Conservation (phyloP, 306 rosid species). For the Cyamopsis tetragonoloba region DNA sequence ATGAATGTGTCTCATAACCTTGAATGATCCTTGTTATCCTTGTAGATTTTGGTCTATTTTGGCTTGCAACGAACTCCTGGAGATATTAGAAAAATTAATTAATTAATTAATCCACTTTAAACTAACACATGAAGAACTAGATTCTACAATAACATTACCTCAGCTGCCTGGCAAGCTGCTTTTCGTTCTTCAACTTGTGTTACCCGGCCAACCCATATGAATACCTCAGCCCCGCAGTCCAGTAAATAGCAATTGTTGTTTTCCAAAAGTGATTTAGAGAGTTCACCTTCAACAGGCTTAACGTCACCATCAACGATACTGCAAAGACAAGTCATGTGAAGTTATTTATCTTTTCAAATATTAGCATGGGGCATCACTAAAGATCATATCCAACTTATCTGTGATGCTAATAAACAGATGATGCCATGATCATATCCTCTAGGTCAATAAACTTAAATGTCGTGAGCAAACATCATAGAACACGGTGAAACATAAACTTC, state of each 20-base stretch:
- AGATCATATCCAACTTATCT: background rate
- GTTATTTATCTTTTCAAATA: slow-evolving; percentile 13
- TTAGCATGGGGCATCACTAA: background rate
- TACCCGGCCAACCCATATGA: slow-evolving; percentile 88
- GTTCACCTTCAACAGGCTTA: slow-evolving; percentile 67
- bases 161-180: slow-evolving; percentile 75
- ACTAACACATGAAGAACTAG: slow-evolving; percentile 15
- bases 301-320: slow-evolving; percentile 72
- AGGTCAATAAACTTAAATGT: background rate
- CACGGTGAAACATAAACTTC: background rate
- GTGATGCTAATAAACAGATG: background rate
- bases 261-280: slow-evolving; percentile 80
- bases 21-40: slow-evolving; percentile 80
- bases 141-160: slow-evolving; percentile 47
- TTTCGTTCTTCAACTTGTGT: slow-evolving; percentile 98
- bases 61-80: slow-evolving; percentile 78
- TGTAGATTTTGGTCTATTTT: slow-evolving; percentile 78
- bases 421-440: background rate
- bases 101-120: slow-evolving; percentile 27
- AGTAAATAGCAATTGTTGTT: slow-evolving; percentile 81
- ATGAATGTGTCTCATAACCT: slow-evolving; percentile 89
- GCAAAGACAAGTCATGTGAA: slow-evolving; percentile 30
- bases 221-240: slow-evolving; percentile 89
- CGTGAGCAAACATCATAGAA: background rate
- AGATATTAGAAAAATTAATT: slow-evolving; percentile 20